Base-by-base conservation (phyloP, 1,284 basidiomycete genomes). In the Cutaneotrichosporon sp. region DNA sequence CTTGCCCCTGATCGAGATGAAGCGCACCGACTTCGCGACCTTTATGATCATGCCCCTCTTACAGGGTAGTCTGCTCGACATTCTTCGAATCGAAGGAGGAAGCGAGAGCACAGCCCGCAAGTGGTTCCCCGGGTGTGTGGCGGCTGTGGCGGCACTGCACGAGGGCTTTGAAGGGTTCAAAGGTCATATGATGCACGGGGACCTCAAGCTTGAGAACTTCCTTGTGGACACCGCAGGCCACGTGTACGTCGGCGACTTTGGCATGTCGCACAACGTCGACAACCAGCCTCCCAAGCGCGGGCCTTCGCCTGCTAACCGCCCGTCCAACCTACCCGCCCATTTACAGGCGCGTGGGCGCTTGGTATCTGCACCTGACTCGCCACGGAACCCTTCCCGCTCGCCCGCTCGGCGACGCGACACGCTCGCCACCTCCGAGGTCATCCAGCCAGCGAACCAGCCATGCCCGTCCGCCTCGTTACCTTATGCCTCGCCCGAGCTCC, bases 161-260 rank as follows among this genome's bases (percentile, higher is more conserved):
- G 87, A 89, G 53, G 80, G 80, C 0, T 79, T 70, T 58, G 63
- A 66, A 9, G 77, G 70, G 0, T 80, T 77, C 67, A 85, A 86
- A 56, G 89, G 87, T 30, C 82, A 85, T 18, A 86, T 90, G 69
- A 88, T 94, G 60, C 94, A 97, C 81, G 87, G 92, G 69, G 94
- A 99, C 81, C 84, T 99, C 79, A 99, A 99, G 82, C 86, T 97
- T 63, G 96, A 98, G 82, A 99, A 99, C 81, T 88, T 98, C 56
- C 85, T 99, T 59, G 88, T 94, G 63, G 92, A 95, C 78, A 88
- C 90, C 73, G 85, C 86, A 78, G 91, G 91, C 58, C 84, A 52
- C 22, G 73, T 81, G 40, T 69, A 76, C 60, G 73, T 78, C 0
- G 72, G 74, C 56, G 80, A 81, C 66, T 81, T 81, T 63, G 79